phyloP scores from a whole-genome alignment of 1,139 yeast species.

The Ogataea hybrid region DNA sequence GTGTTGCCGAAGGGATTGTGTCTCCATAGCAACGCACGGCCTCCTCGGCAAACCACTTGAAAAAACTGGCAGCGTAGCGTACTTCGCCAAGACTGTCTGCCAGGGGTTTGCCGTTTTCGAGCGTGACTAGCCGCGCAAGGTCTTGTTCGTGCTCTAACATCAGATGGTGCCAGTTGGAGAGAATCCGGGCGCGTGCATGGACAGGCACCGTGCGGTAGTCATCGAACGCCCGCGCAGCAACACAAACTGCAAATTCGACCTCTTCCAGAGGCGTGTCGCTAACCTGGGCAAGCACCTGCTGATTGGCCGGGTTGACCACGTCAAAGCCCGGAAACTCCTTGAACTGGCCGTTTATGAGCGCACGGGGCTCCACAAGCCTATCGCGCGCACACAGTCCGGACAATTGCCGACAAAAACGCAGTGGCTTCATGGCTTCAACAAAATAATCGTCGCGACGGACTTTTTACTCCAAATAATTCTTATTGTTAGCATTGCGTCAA shows the following conservation, averaged over 20 bases:
- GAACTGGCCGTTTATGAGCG: constrained; percentile 76
- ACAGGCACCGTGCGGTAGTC: constrained; percentile 57
- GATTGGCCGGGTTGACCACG: constrained; percentile 77
- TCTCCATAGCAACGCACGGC: constrained; percentile 78
- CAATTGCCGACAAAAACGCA: background rate
- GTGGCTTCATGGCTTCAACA: background rate
- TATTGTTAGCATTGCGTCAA: constrained; percentile 3
- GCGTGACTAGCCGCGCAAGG: constrained; percentile 66
- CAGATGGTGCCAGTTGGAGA: constrained; percentile 59
- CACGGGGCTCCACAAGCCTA: constrained; percentile 53
- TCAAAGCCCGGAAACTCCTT: constrained; percentile 45
- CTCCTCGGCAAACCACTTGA: constrained; percentile 87
- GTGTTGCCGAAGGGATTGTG: constrained; percentile 61
- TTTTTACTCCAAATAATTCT: background rate
- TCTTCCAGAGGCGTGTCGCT: constrained; percentile 55
- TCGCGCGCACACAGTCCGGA: constrained; percentile 13
- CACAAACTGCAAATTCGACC: constrained; percentile 58
- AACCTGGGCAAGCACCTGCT: constrained; percentile 51
- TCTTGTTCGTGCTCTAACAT: constrained; percentile 70
- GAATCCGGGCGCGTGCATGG: constrained; percentile 63
- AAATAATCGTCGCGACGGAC: constrained; percentile 7
- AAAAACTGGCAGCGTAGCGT: constrained; percentile 71
- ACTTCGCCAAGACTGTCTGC: constrained; percentile 79
- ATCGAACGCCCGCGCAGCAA: constrained; percentile 59
- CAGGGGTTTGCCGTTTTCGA: constrained; percentile 84